Evolutionary conservation across 2,329 filamentous ascomycete genomes (phyloP), one percentile per base, ranked within the genome.

Genomic region (Parastagonospora avenae): DNA sequence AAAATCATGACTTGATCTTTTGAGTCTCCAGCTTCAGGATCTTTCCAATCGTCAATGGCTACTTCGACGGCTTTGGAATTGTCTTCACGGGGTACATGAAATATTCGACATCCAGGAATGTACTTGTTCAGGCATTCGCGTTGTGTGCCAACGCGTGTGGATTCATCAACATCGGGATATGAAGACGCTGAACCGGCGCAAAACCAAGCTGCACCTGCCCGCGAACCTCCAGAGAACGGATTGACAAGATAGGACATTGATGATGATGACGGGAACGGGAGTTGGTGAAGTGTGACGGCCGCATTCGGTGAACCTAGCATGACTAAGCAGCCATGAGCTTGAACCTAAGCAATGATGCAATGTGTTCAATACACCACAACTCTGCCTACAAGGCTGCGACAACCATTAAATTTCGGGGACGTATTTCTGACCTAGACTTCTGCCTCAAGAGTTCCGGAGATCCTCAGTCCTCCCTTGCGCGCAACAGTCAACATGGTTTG

Each of bases 1-100:
- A 89, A 90, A 0, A 90, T 79, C 14, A 90, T 76, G 0, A 89
- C 83, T 62, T 89, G 86, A 48, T 87, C 78, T 77, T 77, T 64
- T 3, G 61, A 36, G 33, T 61, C 49, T 1, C 54, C 60, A 14
- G 42, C n/a, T 31, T 56, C 54, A 0, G 57, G 44, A 8, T 66
- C 65, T 42, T 57, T 64, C 65, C 65, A 68, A 4, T 67, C 64
- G 31, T 67, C 64, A 11, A 68, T 62, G 8, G 55, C 50, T 2
- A 66, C 46, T 16, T 61, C 54, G 0, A 39, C 46, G 0, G 60
- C 60, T 24, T 42, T 46, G 2, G 59, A 54, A 27, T 61, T 63
- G 33, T 68, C 63, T 2, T 64, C 52, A 1, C 33, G 53, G 4
- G 66, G 66, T 31, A 66, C 64, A 19, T 64, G 53, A 16, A 63